Evolutionary conservation across 495 filamentous ascomycete genomes (phyloP).

Genomic region (Penicillium canariense): DNA sequence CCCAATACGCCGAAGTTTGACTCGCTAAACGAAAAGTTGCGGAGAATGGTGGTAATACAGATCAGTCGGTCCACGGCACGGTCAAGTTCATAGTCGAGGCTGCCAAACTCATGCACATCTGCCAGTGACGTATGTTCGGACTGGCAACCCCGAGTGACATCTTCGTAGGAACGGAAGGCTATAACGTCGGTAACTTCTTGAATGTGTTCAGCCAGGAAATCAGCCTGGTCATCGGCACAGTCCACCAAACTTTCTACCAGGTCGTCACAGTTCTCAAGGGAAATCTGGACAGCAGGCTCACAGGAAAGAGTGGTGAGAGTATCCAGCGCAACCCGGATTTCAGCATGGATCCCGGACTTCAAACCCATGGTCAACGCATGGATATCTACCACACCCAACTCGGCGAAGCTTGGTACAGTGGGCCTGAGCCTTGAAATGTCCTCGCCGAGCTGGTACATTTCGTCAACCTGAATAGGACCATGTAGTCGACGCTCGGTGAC

Average conservation of each 20-base stretch:
- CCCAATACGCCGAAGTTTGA: constrained; percentile 70
- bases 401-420: constrained; percentile 67
- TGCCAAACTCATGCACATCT: constrained; percentile 70
- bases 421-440: constrained; percentile 65
- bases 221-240: constrained; percentile 83
- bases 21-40: constrained; percentile 87
- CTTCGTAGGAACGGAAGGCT: constrained; percentile 78
- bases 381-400: constrained; percentile 85
- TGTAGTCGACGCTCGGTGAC: constrained; percentile 52
- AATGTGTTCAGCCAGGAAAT: constrained; percentile 73
- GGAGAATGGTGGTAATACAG: constrained; percentile 86
- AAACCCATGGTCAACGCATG: constrained; percentile 88
- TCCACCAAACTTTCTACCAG: constrained; percentile 84
- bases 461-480: constrained; percentile 63
- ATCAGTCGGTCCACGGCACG: constrained; percentile 82
- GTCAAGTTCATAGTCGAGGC: constrained; percentile 77
- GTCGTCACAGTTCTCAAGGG: constrained; percentile 78
- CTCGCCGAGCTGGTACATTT: constrained; percentile 58
- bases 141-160: constrained; percentile 73
- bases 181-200: constrained; percentile 83
- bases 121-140: constrained; percentile 67
- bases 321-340: constrained; percentile 85
- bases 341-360: constrained; percentile 85
- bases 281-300: constrained; percentile 57
- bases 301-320: constrained; percentile 71